These are phyloP conservation scores for Macrolepiota albuminosa DNA, from an alignment of 768 basidiomycete species.

Conservation along the genomic window DNA sequence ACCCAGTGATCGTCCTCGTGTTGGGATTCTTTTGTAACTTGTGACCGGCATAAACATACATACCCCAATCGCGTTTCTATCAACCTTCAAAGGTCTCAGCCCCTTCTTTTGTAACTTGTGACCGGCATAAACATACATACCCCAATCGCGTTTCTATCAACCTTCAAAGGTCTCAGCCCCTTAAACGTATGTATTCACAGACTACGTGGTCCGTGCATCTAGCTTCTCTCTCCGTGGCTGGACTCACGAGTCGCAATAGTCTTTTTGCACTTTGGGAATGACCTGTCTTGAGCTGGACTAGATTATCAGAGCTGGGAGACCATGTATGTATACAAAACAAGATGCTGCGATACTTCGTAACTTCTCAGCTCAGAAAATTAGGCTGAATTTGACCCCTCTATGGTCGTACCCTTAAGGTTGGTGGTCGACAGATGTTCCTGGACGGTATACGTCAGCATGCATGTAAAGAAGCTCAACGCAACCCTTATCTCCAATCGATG, in stretches of 20 bases:
- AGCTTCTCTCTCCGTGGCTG: neutral
- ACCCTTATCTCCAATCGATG: neutral
- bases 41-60: constrained; percentile 1
- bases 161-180: neutral
- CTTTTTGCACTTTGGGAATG: neutral
- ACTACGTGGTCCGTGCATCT: neutral
- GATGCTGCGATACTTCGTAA: no score
- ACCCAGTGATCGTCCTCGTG: neutral
- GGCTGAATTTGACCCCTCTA: neutral
- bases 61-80: constrained; percentile 1
- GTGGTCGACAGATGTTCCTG: neutral
- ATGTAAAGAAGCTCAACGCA: neutral
- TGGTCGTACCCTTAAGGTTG: neutral
- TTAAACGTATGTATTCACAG: neutral
- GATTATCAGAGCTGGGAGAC: no score
- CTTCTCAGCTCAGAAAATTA: neutral
- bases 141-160: neutral
- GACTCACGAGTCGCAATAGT: neutral
- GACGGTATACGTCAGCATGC: neutral
- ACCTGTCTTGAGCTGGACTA: neutral
- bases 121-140: constrained; percentile 1
- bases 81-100: neutral
- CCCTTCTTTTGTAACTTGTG: constrained; percentile 3
- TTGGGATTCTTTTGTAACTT: constrained; percentile 1
- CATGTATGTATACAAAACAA: neutral